These are phyloP conservation scores for Penicillium janthinellum DNA, from an alignment of 2,329 filamentous ascomycete species.

Conservation along the genomic window DNA sequence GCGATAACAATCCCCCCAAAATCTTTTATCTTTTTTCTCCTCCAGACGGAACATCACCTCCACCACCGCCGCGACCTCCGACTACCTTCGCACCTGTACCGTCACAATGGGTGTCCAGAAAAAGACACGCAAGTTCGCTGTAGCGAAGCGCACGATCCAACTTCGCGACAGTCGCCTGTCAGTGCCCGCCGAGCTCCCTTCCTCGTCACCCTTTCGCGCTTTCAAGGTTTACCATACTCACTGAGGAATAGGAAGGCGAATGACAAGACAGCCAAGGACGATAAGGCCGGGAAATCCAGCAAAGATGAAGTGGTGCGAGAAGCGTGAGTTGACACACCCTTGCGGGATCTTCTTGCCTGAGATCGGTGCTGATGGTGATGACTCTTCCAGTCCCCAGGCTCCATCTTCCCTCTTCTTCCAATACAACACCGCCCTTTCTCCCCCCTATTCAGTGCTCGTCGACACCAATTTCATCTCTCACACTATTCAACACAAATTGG, in stretches of 20 bases:
- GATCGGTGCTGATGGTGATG: not conserved
- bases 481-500: slow-evolving; percentile 87
- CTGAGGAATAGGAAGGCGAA: slow-evolving; percentile 21
- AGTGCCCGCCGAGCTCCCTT: slow-evolving; percentile 12
- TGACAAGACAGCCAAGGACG: slow-evolving; percentile 22
- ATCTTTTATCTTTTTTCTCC: slow-evolving; percentile 6
- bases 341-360: not conserved
- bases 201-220: not conserved
- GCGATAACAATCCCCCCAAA: not conserved
- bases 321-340: slow-evolving; percentile 15
- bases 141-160: slow-evolving; percentile 80
- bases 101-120: slow-evolving; percentile 81
- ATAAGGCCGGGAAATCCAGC: slow-evolving; percentile 12
- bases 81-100: not conserved
- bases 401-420: slow-evolving; percentile 85
- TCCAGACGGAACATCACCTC: not conserved
- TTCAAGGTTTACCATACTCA: slow-evolving; percentile 1
- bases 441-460: slow-evolving; percentile 78
- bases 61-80: not conserved
- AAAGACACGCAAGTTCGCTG: slow-evolving; percentile 87
- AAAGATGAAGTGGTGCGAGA: slow-evolving; percentile 29
- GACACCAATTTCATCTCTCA: slow-evolving; percentile 92
- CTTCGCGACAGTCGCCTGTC: slow-evolving; percentile 73
- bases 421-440: slow-evolving; percentile 82
- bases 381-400: slow-evolving; percentile 64